Conservation (phyloP, 2,329 filamentous ascomycete genomes). For the Trichoderma polysporum region DNA sequence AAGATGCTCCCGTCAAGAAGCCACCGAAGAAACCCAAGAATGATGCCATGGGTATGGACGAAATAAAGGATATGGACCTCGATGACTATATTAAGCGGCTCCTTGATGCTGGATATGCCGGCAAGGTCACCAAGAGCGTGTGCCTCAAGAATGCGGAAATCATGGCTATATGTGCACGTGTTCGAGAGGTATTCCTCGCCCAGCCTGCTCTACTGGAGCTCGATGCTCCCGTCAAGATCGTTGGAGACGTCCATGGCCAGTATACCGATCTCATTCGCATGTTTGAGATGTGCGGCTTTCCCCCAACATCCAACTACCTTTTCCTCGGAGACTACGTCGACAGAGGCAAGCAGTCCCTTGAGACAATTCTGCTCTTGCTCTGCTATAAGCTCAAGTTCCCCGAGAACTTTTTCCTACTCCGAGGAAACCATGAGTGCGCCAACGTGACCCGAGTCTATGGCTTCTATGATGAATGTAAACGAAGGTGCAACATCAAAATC, state of each 20-base stretch:
- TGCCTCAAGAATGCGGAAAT: conserved; percentile 98
- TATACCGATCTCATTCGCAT: conserved; percentile 94
- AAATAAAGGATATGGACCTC: conserved; percentile 88
- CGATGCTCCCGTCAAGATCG: conserved; percentile 94
- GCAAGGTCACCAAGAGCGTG: conserved; percentile 96
- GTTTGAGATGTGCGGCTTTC: conserved; percentile 98
- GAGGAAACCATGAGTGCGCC: conserved; percentile 95
- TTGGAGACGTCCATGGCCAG: conserved; percentile 94
- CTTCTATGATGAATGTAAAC: conserved; percentile 98
- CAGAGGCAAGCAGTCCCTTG: conserved; percentile 90
- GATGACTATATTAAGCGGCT: conserved; percentile 97
- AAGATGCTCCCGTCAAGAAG: conserved; percentile 64
- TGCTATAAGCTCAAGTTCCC: conserved; percentile 98
- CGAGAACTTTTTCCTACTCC: conserved; percentile 93
- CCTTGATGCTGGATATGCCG: conserved; percentile 90
- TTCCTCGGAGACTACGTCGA: conserved; percentile 97
- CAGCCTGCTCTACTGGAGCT: conserved; percentile 92
- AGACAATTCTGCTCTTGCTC: conserved; percentile 87
- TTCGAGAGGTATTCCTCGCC: conserved; percentile 82
- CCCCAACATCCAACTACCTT: conserved; percentile 85
- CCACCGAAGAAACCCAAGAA: conserved; percentile 44
- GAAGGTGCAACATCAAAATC: conserved; percentile 91
- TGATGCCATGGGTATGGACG: conserved; percentile 74
- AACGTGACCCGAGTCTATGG: conserved; percentile 95
- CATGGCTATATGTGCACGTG: conserved; percentile 84